Base-by-base conservation (phyloP, 257 asterid genomes). In the Datura wrightii region DNA sequence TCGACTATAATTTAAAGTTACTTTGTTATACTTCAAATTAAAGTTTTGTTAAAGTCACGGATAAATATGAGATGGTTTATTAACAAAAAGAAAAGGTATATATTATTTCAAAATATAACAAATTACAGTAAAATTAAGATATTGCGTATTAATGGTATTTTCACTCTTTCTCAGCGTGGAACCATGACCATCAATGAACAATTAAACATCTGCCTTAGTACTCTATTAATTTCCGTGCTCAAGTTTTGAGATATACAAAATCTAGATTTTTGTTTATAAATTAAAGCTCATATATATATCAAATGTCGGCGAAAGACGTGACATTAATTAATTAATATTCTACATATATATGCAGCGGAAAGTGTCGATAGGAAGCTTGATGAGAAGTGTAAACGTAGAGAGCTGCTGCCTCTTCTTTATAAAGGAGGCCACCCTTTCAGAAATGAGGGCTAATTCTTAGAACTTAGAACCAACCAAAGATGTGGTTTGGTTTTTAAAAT, bases 111-210 rank as follows among this genome's bases (percentile, higher is more conserved):
- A 14, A 66, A 36, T 36, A 14, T 66, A 6, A 36, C 74, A 66
- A 34, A 36, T 66, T 54, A 54, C n/a, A 11, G 46, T 65, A 65
- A 65, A 65, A 65, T 65, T 0, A 36, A 13, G 19, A 65, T 65
- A 65, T 31, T 62, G 39, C 8, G 42, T 19, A 19, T 19, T 19
- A 60, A 19, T 60, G 37, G 14, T 31, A 62, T 65, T 65, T 65
- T 34, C n/a, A 13, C 48, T 14, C 48, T 66, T 66, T 66, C 74
- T 18, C 74, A 66, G 36, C 48, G 74, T 66, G 74, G 74, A 66
- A 66, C 74, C 74, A 66, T 66, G n/a, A 66, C 31, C 31, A 24
- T 24, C 31, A 24, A 24, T 24, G 31, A 24, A 24, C 31, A 24
- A 24, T 24, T 24, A 24, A 24, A 24, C 31, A 24, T 24, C 31